Evolutionary conservation across 805 yeast genomes (phyloP), one percentile per base, ranked within the genome.

Genomic region (Saturnispora mendoncae): DNA sequence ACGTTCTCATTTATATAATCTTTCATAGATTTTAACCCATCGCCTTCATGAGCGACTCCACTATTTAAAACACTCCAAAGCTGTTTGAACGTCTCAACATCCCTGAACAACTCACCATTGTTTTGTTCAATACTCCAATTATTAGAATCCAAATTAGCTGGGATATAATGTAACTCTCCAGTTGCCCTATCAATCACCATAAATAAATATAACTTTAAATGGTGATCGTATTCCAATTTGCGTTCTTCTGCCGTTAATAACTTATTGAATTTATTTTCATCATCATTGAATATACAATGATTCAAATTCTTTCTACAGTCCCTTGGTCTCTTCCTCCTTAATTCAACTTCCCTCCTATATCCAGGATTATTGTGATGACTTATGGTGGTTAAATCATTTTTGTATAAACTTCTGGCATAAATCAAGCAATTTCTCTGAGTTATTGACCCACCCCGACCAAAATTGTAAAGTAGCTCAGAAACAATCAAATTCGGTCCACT

Each of bases 41-140:
- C 30, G 6, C 33, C 15, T 24, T 18, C 23, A 19, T 15, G 10
- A 15, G 36, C 31, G 25, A 28, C 25, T 6, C 33, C 27, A 13
- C 23, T 17, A 36, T 42, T 24, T n/a, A 56, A 51, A 13, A 54
- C 15, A 20, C 47, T 43, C 38, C 52, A 58, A 2, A 60, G 42
- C 15, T 42, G 44, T 28, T 39, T 29, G 27, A 58, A 54, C 1
- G 62, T 48, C 28, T 50, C 53, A 38, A 54, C 44, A 42, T 60
- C 62, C 28, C 50, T 51, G 43, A 60, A 58, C 20, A 60, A 37
- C 23, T 56, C 57, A 12, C 64, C 64, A 42, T 59, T 52, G 38
- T 56, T 57, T 35, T 58, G 61, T 38, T 58, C 61, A 12, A 56
- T 46, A 41, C 62, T 57, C 64, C 64, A 60, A 38, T 57, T 53